phyloP scores from a whole-genome alignment of 495 filamentous ascomycete species.

The Lophiotrema nucula region DNA sequence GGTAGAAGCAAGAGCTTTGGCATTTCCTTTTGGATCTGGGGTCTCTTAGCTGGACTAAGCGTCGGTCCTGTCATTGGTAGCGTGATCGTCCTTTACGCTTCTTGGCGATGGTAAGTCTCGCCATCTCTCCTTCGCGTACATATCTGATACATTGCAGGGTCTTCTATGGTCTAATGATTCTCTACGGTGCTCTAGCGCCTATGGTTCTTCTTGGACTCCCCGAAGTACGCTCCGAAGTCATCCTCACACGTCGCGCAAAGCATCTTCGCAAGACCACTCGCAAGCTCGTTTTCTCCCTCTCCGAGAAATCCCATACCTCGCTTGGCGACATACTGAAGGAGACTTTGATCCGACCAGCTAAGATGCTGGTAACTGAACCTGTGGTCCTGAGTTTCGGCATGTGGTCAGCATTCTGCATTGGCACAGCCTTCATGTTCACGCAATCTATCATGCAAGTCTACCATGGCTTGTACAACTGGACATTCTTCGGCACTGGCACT shows the following conservation, averaged over 20 bases:
- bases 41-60: slow-evolving; percentile 46
- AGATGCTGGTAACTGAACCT: slow-evolving; percentile 53
- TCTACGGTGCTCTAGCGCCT: slow-evolving; percentile 45
- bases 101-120: slow-evolving; percentile 25
- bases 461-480: slow-evolving; percentile 35
- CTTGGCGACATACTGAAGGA: slow-evolving; percentile 23
- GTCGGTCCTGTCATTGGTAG: slow-evolving; percentile 52
- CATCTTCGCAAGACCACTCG: slow-evolving; percentile 28
- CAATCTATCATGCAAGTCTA: slow-evolving; percentile 40
- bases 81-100: slow-evolving; percentile 42
- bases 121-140: background rate
- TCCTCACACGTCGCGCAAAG: slow-evolving; percentile 33
- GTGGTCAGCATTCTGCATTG: slow-evolving; percentile 53
- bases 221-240: slow-evolving; percentile 48
- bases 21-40: slow-evolving; percentile 48
- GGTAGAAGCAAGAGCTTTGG: slow-evolving; percentile 47
- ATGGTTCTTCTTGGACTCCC: slow-evolving; percentile 44
- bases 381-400: slow-evolving; percentile 53
- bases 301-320: slow-evolving; percentile 42
- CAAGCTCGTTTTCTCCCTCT: slow-evolving; percentile 40
- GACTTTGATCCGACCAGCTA: slow-evolving; percentile 43
- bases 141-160: slow-evolving; percentile 38
- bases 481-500: slow-evolving; percentile 34
- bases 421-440: slow-evolving; percentile 51
- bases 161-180: slow-evolving; percentile 50